Conservation (phyloP, 345 rosid species). For the Hypericum perforatum region DNA sequence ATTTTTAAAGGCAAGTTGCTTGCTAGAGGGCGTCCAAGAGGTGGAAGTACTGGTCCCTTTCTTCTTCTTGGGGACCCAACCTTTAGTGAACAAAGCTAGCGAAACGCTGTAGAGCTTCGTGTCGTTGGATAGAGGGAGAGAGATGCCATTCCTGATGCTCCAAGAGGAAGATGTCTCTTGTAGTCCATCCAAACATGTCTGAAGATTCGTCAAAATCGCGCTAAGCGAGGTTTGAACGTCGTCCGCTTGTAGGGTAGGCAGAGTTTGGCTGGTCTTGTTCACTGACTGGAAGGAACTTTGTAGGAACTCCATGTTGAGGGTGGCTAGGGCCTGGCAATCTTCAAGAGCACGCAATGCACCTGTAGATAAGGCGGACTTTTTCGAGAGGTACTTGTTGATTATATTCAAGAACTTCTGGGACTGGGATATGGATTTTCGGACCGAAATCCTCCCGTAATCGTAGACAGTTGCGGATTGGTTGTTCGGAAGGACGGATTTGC, state of each 20-base stretch:
- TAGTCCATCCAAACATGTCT: constrained; percentile 66
- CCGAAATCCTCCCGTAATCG: constrained; percentile 41
- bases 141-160: constrained; percentile 42
- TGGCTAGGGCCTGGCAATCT: constrained; percentile 56
- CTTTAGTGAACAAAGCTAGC: constrained; percentile 58
- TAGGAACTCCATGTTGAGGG: constrained; percentile 49
- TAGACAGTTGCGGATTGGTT: constrained; percentile 36
- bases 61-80: constrained; percentile 59
- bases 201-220: constrained; percentile 67
- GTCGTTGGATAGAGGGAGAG: constrained; percentile 47
- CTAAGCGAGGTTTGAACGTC: constrained; percentile 63
- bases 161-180: constrained; percentile 37
- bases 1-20: constrained; percentile 26
- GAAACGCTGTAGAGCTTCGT: constrained; percentile 69
- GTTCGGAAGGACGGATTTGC: constrained; percentile 49
- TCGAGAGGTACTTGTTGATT: constrained; percentile 44
- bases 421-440: constrained; percentile 50
- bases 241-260: constrained; percentile 40
- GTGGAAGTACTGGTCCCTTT: constrained; percentile 5
- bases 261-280: constrained; percentile 23
- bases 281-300: constrained; percentile 33
- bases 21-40: constrained; percentile 23
- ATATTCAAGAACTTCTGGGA: constrained; percentile 44
- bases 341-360: constrained; percentile 54
- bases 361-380: constrained; percentile 26